Percentiles rank a stretch among this genome's conserved stretches.
phyloP scores from a whole-genome alignment of 2,329 filamentous ascomycete species.

The Madurella mycetomatis region DNA sequence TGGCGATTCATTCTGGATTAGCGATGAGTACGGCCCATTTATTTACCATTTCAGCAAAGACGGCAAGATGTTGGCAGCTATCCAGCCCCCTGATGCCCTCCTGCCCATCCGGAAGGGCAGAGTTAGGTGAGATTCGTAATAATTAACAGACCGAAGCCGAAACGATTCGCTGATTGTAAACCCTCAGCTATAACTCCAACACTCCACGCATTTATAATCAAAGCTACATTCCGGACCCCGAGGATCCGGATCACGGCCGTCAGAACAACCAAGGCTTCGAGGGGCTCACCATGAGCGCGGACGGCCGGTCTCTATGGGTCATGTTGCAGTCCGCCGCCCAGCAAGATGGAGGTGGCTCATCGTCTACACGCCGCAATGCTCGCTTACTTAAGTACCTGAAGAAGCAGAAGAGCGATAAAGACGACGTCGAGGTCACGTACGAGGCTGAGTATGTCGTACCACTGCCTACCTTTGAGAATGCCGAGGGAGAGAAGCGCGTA shows the following conservation, averaged over 20 bases:
- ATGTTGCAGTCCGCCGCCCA: constrained; percentile 62
- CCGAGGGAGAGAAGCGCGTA: constrained; percentile 45
- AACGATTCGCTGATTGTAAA: neutral
- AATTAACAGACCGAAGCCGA: no score
- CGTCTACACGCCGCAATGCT: constrained; percentile 47
- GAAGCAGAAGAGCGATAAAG: constrained; percentile 29
- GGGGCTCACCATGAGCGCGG: constrained; percentile 58
- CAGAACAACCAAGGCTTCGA: constrained; percentile 75
- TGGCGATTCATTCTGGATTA: constrained; percentile 62
- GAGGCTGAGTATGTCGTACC: constrained; percentile 62
- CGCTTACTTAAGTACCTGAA: constrained; percentile 61
- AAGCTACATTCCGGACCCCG: constrained; percentile 45
- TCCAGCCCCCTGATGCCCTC: constrained; percentile 60
- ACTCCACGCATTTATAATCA: constrained; percentile 58
- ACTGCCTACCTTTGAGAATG: constrained; percentile 55
- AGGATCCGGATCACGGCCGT: constrained; percentile 56
- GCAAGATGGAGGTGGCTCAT: constrained; percentile 37
- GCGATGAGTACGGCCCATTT: constrained; percentile 67
- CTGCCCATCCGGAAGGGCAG: constrained; percentile 60
- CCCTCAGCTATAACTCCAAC: constrained; percentile 32
- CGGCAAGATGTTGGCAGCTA: constrained; percentile 59
- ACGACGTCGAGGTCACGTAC: constrained; percentile 37
- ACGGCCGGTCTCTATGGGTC: constrained; percentile 60
- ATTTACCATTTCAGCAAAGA: constrained; percentile 59
- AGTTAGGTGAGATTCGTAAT: constrained; percentile 22